These are phyloP conservation scores for Oidium heveae DNA, from an alignment of 2,329 filamentous ascomycete species.

Conservation along the genomic window DNA sequence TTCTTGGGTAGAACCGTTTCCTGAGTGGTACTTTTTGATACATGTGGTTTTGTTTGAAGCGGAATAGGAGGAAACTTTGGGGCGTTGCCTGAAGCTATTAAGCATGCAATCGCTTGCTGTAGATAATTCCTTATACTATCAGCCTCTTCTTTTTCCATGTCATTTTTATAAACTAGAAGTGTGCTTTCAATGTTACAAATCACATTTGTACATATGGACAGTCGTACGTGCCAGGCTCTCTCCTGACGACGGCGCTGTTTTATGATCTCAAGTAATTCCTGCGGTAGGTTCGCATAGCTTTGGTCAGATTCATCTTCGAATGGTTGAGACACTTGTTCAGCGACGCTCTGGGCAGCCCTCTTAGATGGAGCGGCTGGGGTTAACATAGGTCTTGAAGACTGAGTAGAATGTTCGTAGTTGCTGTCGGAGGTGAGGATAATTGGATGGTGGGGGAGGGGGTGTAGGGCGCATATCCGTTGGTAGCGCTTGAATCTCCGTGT, in stretches of 20 bases:
- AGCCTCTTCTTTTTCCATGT: neutral
- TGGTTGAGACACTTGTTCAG: neutral
- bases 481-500: neutral
- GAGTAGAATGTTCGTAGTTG: neutral
- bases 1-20: neutral
- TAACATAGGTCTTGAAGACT: neutral
- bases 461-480: neutral
- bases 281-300: neutral
- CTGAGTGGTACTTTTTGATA: neutral
- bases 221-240: neutral
- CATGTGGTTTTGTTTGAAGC: neutral
- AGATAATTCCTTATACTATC: neutral
- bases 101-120: neutral
- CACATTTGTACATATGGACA: neutral
- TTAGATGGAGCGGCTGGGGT: neutral
- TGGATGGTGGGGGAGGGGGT: neutral
- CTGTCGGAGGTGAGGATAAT: neutral
- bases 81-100: neutral
- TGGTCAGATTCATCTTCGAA: neutral
- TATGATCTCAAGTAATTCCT: neutral
- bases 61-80: neutral
- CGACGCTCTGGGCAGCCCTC: neutral
- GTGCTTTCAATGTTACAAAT: neutral
- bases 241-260: neutral
- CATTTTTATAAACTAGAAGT: neutral